These are phyloP conservation scores for Polysphondylium violaceum DNA, from an alignment of 78 protist species.

Conservation along the genomic window DNA sequence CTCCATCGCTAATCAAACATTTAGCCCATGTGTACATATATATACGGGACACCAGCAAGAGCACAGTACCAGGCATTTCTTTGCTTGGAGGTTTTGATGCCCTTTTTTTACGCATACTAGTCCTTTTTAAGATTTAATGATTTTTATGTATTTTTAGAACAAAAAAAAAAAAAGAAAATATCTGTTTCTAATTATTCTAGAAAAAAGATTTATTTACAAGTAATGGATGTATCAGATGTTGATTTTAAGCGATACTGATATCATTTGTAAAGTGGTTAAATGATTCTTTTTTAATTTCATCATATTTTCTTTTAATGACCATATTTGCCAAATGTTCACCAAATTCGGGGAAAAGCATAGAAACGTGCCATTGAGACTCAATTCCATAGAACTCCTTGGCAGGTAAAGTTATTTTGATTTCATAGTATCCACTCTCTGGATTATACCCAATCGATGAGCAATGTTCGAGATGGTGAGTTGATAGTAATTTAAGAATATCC, in stretches of 20 bases:
- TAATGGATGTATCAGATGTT: no score
- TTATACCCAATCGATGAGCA: not conserved
- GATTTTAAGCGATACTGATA: slow-evolving; percentile 5
- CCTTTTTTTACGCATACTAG: no score
- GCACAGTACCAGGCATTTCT: no score
- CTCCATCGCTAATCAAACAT: no score
- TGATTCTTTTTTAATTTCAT: slow-evolving; percentile 13
- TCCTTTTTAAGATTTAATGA: no score
- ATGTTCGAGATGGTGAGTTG: not conserved
- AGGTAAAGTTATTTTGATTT: not conserved
- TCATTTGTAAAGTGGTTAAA: not conserved
- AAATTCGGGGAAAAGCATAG: slow-evolving; percentile 15
- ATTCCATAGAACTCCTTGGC: slow-evolving; percentile 49
- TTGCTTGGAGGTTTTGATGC: no score
- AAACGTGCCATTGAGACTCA: slow-evolving; percentile 6
- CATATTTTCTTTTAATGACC: not conserved
- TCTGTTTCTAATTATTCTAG: no score
- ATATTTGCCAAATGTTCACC: slow-evolving; percentile 1
- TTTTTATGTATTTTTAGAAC: no score
- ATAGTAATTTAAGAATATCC: slow-evolving; percentile 34
- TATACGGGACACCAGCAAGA: no score
- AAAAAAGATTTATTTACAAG: no score
- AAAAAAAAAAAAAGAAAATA: no score
- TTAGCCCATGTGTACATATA: no score
- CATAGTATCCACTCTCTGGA: slow-evolving; percentile 6